phyloP scores from a whole-genome alignment of 177 flowering plant genomes.

The Vitis hybrid region DNA sequence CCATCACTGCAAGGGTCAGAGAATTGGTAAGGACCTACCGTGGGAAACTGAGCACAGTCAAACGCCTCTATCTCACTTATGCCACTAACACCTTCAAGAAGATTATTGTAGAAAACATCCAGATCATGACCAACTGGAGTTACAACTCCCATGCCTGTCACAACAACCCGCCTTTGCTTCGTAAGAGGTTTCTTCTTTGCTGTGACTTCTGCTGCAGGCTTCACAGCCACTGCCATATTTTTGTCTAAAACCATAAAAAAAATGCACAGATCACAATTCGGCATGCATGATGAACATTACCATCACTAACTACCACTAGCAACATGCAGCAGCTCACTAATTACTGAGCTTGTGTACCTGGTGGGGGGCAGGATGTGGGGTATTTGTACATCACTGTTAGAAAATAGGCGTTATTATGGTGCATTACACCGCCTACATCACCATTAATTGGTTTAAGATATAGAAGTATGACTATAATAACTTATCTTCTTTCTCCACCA shows the following conservation, averaged over 20 bases:
- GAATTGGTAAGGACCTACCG: conserved; percentile 44
- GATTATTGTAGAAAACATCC: conserved; percentile 78
- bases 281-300: neutral
- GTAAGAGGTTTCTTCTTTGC: conserved; percentile 58
- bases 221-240: conserved; percentile 66
- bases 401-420: neutral
- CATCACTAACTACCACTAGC: too few species aligned
- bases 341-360: too few species aligned
- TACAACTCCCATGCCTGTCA: conserved; percentile 94
- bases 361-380: too few species aligned
- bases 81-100: conserved; percentile 96
- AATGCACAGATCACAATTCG: neutral
- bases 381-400: too few species aligned
- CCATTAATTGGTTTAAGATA: neutral
- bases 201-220: conserved; percentile 56
- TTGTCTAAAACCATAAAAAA: conserved; percentile 42
- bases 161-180: conserved; percentile 90
- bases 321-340: too few species aligned
- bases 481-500: neutral
- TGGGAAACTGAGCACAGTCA: conserved; percentile 84
- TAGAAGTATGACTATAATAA: neutral
- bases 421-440: neutral
- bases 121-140: conserved; percentile 87
- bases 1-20: neutral
- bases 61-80: conserved; percentile 90